Evolutionary conservation across 2,329 filamentous ascomycete species (phyloP).

Genomic region (Ophiocordyceps australis): DNA sequence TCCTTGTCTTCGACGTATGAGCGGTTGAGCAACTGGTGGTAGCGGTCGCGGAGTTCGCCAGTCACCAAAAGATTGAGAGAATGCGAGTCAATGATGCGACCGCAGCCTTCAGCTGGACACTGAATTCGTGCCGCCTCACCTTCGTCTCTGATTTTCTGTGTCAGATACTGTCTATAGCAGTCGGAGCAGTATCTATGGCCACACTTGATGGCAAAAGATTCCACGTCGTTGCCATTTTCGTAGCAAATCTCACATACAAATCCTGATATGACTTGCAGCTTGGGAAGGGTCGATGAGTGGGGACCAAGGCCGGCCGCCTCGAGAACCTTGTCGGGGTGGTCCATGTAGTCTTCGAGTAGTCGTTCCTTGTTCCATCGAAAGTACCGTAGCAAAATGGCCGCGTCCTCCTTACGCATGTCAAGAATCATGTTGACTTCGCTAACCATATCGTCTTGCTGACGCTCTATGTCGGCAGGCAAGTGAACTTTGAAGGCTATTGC

Average conservation of each 20-base stretch:
- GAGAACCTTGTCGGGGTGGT: constrained; percentile 59
- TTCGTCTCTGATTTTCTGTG: constrained; percentile 86
- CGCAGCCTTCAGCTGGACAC: constrained; percentile 77
- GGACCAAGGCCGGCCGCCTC: constrained; percentile 70
- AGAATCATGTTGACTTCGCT: constrained; percentile 84
- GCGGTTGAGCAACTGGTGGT: constrained; percentile 71
- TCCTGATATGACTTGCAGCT: constrained; percentile 50
- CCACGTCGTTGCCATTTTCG: constrained; percentile 60
- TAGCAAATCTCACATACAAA: constrained; percentile 95
- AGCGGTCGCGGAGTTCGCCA: constrained; percentile 39
- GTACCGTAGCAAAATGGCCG: constrained; percentile 75
- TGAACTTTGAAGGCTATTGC: constrained; percentile 75
- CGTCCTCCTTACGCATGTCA: constrained; percentile 73
- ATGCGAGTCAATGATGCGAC: constrained; percentile 77
- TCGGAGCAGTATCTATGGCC: constrained; percentile 83
- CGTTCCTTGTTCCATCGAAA: constrained; percentile 94
- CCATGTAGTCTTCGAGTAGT: constrained; percentile 92
- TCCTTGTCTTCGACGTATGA: constrained; percentile 97
- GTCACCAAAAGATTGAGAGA: constrained; percentile 64
- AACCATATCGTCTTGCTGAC: constrained; percentile 71
- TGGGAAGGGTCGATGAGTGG: constrained; percentile 40
- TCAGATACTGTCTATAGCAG: constrained; percentile 83
- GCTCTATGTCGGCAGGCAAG: constrained; percentile 63
- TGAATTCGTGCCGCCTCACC: constrained; percentile 90
- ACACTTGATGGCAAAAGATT: constrained; percentile 89